Percentiles rank a stretch among this genome's conserved stretches.
phyloP scores from a whole-genome alignment of 176 grass and related monocot genomes.

The Aegilops tauschii region DNA sequence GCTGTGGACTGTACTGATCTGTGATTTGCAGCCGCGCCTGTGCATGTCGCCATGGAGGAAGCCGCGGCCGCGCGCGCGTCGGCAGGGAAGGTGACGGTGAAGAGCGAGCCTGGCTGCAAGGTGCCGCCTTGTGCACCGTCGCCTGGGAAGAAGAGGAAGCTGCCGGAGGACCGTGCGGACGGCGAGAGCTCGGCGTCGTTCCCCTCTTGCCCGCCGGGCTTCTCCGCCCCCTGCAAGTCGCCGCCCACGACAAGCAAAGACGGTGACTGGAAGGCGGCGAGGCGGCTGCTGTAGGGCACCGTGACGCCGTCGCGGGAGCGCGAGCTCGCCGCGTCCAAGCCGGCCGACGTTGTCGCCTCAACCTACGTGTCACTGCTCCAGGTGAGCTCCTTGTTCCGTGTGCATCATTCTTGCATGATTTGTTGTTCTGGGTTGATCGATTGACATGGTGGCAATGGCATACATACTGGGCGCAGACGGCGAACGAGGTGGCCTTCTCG shows the following conservation, averaged over 20 bases:
- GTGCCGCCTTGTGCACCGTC: neutral
- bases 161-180: neutral
- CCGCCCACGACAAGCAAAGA: neutral
- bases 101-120: neutral
- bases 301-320: conserved; percentile 9
- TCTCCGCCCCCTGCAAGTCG: neutral
- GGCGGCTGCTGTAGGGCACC: conserved; percentile 11
- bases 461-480: neutral
- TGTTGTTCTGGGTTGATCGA: neutral
- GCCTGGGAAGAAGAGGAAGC: conserved; percentile 23
- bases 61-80: neutral
- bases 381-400: neutral
- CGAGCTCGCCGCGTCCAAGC: neutral
- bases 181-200: neutral
- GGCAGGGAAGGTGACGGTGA: neutral
- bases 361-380: neutral
- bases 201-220: neutral
- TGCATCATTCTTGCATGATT: neutral
- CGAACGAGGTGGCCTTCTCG: conserved; percentile 28
- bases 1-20: neutral
- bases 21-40: neutral
- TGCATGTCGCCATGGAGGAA: conserved; percentile 1
- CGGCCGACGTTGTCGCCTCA: neutral
- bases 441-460: neutral
- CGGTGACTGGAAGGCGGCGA: neutral